A percentile compares a stretch with the other conserved stretches of the same genome.
phyloP scores from a whole-genome alignment of 2,329 filamentous ascomycete genomes.

The Exutisphaerella laricina region DNA sequence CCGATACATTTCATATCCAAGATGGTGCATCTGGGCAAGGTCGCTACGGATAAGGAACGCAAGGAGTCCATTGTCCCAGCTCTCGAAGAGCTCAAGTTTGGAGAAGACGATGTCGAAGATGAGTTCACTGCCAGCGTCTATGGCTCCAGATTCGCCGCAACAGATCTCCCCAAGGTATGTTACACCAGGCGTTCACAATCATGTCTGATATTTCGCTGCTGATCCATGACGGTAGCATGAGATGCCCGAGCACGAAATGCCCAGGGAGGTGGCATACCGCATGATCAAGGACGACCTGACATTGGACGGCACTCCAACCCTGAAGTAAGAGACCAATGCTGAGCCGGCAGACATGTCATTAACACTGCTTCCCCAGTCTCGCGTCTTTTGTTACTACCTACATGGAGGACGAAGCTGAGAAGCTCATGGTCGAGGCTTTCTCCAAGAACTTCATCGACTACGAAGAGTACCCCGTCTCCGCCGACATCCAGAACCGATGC shows the following conservation, averaged over 20 bases:
- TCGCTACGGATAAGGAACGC: conserved; percentile 31
- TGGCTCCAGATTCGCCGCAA: conserved; percentile 73
- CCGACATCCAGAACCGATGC: conserved; percentile 73
- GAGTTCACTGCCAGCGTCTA: conserved; percentile 76
- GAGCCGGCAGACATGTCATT: background rate
- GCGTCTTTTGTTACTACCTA: conserved; percentile 94
- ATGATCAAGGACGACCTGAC: conserved; percentile 95
- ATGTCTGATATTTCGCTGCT: too few species aligned
- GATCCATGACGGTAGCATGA: conserved; percentile 53
- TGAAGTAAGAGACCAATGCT: conserved; percentile 55
- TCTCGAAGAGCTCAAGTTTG: conserved; percentile 44
- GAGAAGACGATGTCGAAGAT: conserved; percentile 40
- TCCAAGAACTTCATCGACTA: conserved; percentile 77
- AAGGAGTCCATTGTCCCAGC: conserved; percentile 38
- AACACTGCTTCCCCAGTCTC: conserved; percentile 50
- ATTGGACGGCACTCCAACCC: conserved; percentile 83
- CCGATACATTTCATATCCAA: conserved; percentile 16
- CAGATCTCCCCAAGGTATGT: conserved; percentile 64
- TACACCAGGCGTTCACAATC: too few species aligned
- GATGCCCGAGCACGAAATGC: conserved; percentile 90
- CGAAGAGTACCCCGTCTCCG: conserved; percentile 47
- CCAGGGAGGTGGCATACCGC: conserved; percentile 83
- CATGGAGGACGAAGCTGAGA: conserved; percentile 95
- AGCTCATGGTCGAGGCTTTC: conserved; percentile 88
- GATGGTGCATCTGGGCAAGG: conserved; percentile 34